Conservation (phyloP, 129 eudicot genomes). For the Centella asiatica region DNA sequence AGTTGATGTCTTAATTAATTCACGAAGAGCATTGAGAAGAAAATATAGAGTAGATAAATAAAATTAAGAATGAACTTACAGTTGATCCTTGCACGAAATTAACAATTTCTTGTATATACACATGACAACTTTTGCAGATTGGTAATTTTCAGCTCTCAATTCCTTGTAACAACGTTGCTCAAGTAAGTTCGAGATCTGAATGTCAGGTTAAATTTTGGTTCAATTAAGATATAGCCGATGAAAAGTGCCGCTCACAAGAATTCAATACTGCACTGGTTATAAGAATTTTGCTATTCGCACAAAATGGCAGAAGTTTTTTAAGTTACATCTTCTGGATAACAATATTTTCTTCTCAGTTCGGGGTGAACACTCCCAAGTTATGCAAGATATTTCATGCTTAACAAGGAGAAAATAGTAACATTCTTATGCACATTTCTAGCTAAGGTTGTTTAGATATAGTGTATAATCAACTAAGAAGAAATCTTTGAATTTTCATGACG, state of each 20-base stretch:
- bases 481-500: too few species aligned
- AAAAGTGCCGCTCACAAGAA: neutral
- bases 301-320: neutral
- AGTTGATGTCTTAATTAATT: neutral
- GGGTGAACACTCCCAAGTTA: constrained; percentile 1
- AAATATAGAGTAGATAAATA: neutral
- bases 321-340: neutral
- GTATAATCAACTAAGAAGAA: neutral
- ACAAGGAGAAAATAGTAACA: neutral
- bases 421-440: neutral
- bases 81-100: constrained; percentile 78
- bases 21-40: neutral
- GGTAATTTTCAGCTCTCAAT: constrained; percentile 65
- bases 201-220: constrained; percentile 15
- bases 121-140: constrained; percentile 64
- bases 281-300: neutral
- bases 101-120: constrained; percentile 68
- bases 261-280: neutral
- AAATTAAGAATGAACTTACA: constrained; percentile 46
- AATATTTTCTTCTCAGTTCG: neutral
- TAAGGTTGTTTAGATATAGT: neutral
- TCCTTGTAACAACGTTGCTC: constrained; percentile 94
- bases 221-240: neutral
- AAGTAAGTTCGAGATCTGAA: constrained; percentile 74
- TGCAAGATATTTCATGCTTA: neutral